Percentiles rank a stretch among this genome's conserved stretches.
Conservation (phyloP, 2,329 filamentous ascomycete genomes). For the Arthrocladium fulminans region DNA sequence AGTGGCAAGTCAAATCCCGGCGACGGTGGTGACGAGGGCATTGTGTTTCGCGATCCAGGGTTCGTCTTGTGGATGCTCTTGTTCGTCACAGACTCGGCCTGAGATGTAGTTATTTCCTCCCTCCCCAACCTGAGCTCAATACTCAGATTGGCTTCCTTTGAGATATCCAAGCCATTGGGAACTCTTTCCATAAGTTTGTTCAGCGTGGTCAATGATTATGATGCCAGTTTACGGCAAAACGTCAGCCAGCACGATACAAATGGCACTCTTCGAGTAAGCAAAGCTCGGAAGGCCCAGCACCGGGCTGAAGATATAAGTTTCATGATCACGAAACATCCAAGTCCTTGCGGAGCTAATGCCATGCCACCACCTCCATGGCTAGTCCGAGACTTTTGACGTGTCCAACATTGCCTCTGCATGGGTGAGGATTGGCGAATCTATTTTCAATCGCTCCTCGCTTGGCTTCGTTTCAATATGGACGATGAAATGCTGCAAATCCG, state of each 20-base stretch:
- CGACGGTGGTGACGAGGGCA: neutral
- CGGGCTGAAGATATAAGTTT: neutral
- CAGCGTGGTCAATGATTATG: neutral
- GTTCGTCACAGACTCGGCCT: neutral
- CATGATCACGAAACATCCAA: neutral
- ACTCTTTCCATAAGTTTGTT: constrained; percentile 3
- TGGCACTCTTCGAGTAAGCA: neutral
- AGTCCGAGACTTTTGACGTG: too few species aligned
- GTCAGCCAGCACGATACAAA: neutral
- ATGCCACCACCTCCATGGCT: too few species aligned
- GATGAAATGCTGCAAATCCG: neutral
- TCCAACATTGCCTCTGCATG: neutral
- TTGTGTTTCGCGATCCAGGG: neutral
- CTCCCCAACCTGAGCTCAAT: constrained; percentile 4
- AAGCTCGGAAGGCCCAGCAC: neutral
- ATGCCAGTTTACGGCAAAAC: neutral
- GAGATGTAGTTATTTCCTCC: neutral
- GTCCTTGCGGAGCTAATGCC: neutral
- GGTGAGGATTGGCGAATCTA: neutral
- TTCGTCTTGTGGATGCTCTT: neutral
- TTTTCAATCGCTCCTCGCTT: neutral
- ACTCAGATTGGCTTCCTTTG: neutral
- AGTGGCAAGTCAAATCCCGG: neutral
- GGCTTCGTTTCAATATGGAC: neutral
- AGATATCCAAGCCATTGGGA: constrained; percentile 1